Base-by-base conservation (phyloP, 1,284 basidiomycete genomes). In the Cystobasidium pallidum region DNA sequence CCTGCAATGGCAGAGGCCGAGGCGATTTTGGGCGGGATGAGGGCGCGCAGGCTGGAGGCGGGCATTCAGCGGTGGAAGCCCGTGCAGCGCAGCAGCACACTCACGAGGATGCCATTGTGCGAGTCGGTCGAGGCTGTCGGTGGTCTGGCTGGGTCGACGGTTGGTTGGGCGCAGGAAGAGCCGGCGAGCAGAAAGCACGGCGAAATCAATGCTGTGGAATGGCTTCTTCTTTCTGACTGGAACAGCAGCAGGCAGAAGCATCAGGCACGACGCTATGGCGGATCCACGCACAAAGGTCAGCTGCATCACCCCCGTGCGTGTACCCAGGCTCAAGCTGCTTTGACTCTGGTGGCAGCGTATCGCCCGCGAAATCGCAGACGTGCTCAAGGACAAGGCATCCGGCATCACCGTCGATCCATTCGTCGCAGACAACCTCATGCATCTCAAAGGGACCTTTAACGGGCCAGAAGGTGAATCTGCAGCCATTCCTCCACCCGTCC, bases 371-470 rank as follows among this genome's bases (percentile, higher is more conserved):
- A 61, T 73, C 21, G 13, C 32, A 45, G 71, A 73, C 36, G 71
- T 73, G 1, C 39, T 36, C n/a, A 73, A 73, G 57, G 71, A 73
- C 64, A 66, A 67, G 55, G 55, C 71, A 24, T 66, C 71, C 21
- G 67, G 68, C 45, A 58, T 78, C 52, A 58, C 54, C 19, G 65
- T 78, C 61, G 32, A 47, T 24, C 74, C 72, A 24, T 55, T 75
- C 21, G 58, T 62, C 11, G 47, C 68, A n/a, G 88, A 90, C 76
- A 90, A 88, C 30, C 89, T 91, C 0, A 94, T 91, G 79, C 92
- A 95, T 80, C 86, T 96, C 43, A 88, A 89, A 78, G 94, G 94
- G 1, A 87, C 89, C 0, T 96, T 96, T 81, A 87, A 88, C n/a
- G 94, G 94, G 17, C 94, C 94, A 17, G 88, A 92, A 76, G 77